Evolutionary conservation across 2,329 filamentous ascomycete genomes (phyloP).

Genomic region (Eurotiales sp.): DNA sequence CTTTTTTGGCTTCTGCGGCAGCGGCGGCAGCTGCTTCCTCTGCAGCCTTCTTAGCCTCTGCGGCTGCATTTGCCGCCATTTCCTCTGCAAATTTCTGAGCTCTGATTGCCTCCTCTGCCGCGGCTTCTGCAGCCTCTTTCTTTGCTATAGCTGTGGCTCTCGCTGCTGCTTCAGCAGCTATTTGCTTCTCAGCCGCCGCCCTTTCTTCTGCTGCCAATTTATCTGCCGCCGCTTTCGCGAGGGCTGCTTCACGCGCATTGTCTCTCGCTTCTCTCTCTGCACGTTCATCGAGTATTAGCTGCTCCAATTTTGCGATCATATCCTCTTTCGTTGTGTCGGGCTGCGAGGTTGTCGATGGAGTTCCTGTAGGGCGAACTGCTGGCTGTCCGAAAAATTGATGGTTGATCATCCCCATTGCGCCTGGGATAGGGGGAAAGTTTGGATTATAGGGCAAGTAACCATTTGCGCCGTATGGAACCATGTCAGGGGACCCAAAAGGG

Average conservation of each 20-base stretch:
- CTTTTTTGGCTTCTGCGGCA: constrained; percentile 45
- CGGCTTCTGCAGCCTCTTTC: constrained; percentile 40
- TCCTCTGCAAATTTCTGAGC: constrained; percentile 39
- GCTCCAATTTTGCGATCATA: constrained; percentile 59
- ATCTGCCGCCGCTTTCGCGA: constrained; percentile 51
- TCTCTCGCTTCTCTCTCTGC: constrained; percentile 40
- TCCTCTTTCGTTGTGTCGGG: constrained; percentile 52
- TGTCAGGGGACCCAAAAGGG: constrained; percentile 32
- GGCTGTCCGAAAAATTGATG: constrained; percentile 34
- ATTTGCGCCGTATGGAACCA: constrained; percentile 35
- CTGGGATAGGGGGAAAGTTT: constrained; percentile 30
- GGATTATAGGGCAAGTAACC: constrained; percentile 34
- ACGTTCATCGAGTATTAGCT: constrained; percentile 51
- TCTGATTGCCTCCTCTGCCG: constrained; percentile 41
- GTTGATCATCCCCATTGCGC: constrained; percentile 33
- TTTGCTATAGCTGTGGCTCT: constrained; percentile 43
- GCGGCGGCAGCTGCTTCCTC: constrained; percentile 38
- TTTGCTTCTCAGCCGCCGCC: constrained; percentile 41
- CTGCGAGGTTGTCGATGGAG: constrained; percentile 26
- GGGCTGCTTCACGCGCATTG: constrained; percentile 38
- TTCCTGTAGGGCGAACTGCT: constrained; percentile 18
- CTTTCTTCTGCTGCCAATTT: constrained; percentile 31
- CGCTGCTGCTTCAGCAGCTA: constrained; percentile 37
- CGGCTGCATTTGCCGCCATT: constrained; percentile 31
- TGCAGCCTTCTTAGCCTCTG: constrained; percentile 47